Evolutionary conservation across 2,329 filamentous ascomycete species (phyloP), one percentile per base, ranked within the genome.

Genomic region (Aspergillus sp.): DNA sequence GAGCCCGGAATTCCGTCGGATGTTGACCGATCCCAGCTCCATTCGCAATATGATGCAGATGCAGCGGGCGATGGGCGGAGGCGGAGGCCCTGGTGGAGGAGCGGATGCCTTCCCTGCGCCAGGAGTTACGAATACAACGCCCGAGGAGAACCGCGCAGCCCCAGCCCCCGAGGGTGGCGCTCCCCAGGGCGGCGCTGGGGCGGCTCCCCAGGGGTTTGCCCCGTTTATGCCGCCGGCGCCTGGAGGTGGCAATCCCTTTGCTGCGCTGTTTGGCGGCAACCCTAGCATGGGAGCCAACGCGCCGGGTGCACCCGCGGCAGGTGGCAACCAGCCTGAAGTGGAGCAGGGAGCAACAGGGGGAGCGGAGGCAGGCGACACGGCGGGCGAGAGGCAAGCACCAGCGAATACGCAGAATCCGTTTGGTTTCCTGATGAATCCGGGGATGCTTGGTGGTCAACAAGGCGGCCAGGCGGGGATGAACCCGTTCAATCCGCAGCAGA

Each of bases 1-100:
- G 39, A 91, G 88, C 15, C 88, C 88, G 0, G 75, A 86, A 42
- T 86, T 96, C 64, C 76, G 91, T 50, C 74, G 82, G 32, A 91
- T 96, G 82, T 80, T 98, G 72, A 89, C 86, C 41, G 86, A 93
- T 53, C 91, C 91, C 3, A 76, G 86, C 27, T 78, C 86, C 48
- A 75, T 98, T 43, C 72, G 86, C 36, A 78, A 83, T 57, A 85
- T 88, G 49, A 75, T 85, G 50, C 78, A 85, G 40, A 81, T 96
- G 77, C 82, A 88, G 54, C 72, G 82, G 38, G 61, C 63, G 36
- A 74, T 79, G 65, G 63, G 63, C 30, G 19, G 19, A 22, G 55
- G 58, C 63, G 71, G 67, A 27, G 73, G 70, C 34, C 58, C 54
- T 34, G 67, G 66, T 30, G 68, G 62, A 34, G 66, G 60, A 36